Conservation (phyloP, 2,329 filamentous ascomycete species). For the Arthrinium phaeospermum region DNA sequence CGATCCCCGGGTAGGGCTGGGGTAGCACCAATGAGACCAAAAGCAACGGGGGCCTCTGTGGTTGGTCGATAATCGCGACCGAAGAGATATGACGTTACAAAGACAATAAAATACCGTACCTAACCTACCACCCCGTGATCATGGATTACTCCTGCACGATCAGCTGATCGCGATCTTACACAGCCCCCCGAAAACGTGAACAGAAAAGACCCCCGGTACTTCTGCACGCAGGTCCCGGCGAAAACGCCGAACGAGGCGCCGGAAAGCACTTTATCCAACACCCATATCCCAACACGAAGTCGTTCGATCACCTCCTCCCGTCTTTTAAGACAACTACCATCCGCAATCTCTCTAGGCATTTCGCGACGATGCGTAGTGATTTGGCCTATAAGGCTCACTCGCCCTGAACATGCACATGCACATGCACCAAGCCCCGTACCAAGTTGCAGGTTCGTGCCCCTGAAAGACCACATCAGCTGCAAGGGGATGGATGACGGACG, state of each 20-base stretch:
- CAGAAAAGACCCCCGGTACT: background rate
- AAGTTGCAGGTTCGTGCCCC: too few species aligned
- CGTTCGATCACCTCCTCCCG: background rate
- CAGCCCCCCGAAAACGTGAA: background rate
- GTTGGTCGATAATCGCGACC: background rate
- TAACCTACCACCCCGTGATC: background rate
- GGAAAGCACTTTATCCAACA: background rate
- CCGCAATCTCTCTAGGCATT: background rate
- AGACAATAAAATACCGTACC: background rate
- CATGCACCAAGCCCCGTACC: too few species aligned
- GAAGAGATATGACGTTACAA: background rate
- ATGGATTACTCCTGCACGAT: background rate
- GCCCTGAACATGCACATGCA: background rate
- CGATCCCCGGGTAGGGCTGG: background rate
- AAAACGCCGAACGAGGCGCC: background rate
- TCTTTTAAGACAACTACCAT: background rate
- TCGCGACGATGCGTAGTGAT: background rate
- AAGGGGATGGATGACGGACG: background rate
- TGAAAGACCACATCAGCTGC: background rate
- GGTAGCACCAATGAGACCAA: background rate
- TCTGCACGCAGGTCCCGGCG: too few species aligned
- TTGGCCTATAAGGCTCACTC: background rate
- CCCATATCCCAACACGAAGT: background rate
- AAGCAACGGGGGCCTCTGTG: background rate
- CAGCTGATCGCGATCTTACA: background rate